Percentiles rank a stretch among this genome's conserved stretches.
Conservation (phyloP, 345 rosid genomes). For the Viola odorata region DNA sequence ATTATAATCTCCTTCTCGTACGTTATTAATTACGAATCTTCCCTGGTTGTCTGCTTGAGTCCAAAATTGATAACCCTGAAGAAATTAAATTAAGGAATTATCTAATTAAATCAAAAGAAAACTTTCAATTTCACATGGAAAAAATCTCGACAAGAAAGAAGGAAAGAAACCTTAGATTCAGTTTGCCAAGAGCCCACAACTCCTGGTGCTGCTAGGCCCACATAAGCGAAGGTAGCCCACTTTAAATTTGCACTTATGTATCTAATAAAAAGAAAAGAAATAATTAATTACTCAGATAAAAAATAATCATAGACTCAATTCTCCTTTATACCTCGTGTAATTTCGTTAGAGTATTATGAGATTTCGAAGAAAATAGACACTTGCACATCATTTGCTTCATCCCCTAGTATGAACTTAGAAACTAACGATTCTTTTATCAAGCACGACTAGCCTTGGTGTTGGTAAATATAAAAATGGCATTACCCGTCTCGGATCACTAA, state of each 20-base stretch:
- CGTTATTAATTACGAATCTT: constrained; percentile 45
- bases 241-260: constrained; percentile 20
- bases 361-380: too few species aligned
- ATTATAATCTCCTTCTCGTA: constrained; percentile 59
- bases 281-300: not conserved
- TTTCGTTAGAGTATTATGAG: too few species aligned
- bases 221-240: constrained; percentile 48
- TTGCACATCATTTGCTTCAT: too few species aligned
- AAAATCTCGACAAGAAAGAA: not conserved
- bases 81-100: not conserved
- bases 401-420: too few species aligned
- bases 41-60: constrained; percentile 48
- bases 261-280: constrained; percentile 15
- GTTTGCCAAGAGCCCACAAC: constrained; percentile 76
- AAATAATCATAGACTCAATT: not conserved
- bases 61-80: constrained; percentile 96
- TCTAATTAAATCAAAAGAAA: not conserved
- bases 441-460: too few species aligned
- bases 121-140: not conserved
- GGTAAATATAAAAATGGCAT: not conserved
- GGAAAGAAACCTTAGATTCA: constrained; percentile 53
- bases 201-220: constrained; percentile 75
- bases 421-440: too few species aligned
- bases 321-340: not conserved
- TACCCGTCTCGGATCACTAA: constrained; percentile 15